Conservation (phyloP, 352 stramenopile genomes). For the Pythium utonaiense region DNA sequence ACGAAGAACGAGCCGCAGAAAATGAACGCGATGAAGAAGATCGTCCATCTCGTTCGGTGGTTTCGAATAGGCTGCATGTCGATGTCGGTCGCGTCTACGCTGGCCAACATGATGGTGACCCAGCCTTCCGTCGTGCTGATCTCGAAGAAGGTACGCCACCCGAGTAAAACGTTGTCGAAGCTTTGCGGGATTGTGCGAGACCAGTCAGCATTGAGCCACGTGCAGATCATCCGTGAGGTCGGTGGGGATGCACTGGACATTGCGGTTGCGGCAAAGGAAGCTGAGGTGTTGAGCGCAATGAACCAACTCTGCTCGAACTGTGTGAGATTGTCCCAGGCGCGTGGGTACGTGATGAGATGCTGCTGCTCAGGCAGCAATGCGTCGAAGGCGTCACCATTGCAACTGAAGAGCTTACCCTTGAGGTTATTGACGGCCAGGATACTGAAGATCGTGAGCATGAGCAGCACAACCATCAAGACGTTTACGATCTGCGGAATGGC, state of each 20-base stretch:
- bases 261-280: neutral
- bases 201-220: slow-evolving; percentile 37
- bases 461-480: slow-evolving; percentile 73
- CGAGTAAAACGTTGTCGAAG: slow-evolving; percentile 77
- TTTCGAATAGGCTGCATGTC: slow-evolving; percentile 88
- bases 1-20: slow-evolving; percentile 88
- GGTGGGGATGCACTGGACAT: neutral
- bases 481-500: slow-evolving; percentile 83
- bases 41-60: slow-evolving; percentile 56
- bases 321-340: slow-evolving; percentile 44
- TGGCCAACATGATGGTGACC: slow-evolving; percentile 84
- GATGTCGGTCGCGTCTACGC: slow-evolving; percentile 75
- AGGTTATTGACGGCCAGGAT: slow-evolving; percentile 91
- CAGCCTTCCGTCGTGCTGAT: slow-evolving; percentile 90
- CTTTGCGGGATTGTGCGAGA: slow-evolving; percentile 50
- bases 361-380: slow-evolving; percentile 29
- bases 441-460: slow-evolving; percentile 88
- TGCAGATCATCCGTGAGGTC: slow-evolving; percentile 46
- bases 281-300: slow-evolving; percentile 8
- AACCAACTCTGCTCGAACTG: slow-evolving; percentile 41
- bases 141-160: slow-evolving; percentile 78
- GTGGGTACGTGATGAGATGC: slow-evolving; percentile 39
- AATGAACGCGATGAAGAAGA: slow-evolving; percentile 90
- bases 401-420: slow-evolving; percentile 79
- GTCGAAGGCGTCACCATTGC: slow-evolving; percentile 50